Base-by-base conservation (phyloP, 805 yeast genomes). In the Naumovozyma baii region DNA sequence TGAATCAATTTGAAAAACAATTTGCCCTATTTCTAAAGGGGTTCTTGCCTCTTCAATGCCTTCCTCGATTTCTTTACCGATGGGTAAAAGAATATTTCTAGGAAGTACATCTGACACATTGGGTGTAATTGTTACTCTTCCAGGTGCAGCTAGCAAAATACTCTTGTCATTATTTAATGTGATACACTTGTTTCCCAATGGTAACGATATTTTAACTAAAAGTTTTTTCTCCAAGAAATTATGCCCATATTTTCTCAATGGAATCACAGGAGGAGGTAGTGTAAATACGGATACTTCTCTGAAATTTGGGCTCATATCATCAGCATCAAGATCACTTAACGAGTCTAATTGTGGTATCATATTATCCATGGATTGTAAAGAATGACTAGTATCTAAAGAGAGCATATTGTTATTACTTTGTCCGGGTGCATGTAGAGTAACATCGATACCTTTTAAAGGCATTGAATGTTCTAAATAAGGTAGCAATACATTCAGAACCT, bases 191-290 rank as follows among this genome's bases (percentile, higher is more conserved):
- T 69, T 56, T 7, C 68, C 66, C 41, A 72, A 38, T 49, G 78
- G 76, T 51, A 87, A 80, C 2, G 74, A 71, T 33, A 92, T 64
- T 55, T 88, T 95, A 22, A 92, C 71, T 45, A 87, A 77, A 3
- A 85, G 85, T 59, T 85, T 86, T 57, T 83, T 84, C 55, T 92
- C 97, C 53, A 92, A 64, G 66, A 87, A 92, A 59, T 86, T 92
- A 62, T 92, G 98, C 13, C 98, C 98, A 57, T 92, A 92, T 51
- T 94, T 76, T 52, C 96, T 72, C 39, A 92, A 66, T 0, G 98
- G 98, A 37, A 92, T 77, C 39, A 92, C 85, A 3, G 98, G 98
- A 1, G 98, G 98, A 0, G 98, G 98, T 42, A 92, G 68, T 17
- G 87, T 76, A 36, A 92, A 71, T 51, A 86, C 95, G 0, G 98